Evolutionary conservation across 2,329 filamentous ascomycete genomes (phyloP), one percentile per base, ranked within the genome.

Genomic region (Neonectria ditissima): DNA sequence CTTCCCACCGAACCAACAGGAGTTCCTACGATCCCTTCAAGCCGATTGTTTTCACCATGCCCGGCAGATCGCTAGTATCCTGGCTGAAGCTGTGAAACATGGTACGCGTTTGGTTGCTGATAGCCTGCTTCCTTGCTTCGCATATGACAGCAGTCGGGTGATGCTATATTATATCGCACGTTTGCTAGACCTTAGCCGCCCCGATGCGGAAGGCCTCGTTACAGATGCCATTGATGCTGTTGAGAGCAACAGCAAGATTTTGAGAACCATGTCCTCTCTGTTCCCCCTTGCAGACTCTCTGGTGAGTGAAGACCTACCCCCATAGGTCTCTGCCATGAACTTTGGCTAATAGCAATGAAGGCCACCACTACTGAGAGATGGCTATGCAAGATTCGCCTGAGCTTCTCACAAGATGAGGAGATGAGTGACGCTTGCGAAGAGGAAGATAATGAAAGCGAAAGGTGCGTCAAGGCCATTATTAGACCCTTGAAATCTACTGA

Each of bases 91-190:
- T 8, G 77, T 77, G 2, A 76, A 78, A 39, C 80, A 82, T 63
- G 82, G 81, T 14, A 69, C 75, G 5, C 71, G 78, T 4, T 77
- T 80, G 37, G 65, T 84, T 24, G 80, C 81, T 0, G 82, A 84
- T 48, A 81, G 79, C 47, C 72, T 82, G 69, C 74, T 83, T 30
- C 81, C 81, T 1, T 82, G 80, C 16, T 83, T 83, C 62, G 77
- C 80, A 2, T 83, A 82, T 66, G 81, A 83, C 57, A 83, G 81
- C 65, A 82, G 79, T 52, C 77, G 82, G 5, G 79, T 83, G 39
- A 82, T 84, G 79, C 69, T 84, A 1, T 83, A 84, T 67, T 83
- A 83, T 59, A 76, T 82, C n/a, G 81, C 80, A 4, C 77, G 80
- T 16, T 68, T 83, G 7, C 73, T 82, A 6, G 80, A 81, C 28